These are phyloP conservation scores for Lactarius pseudohatsudake DNA, from an alignment of 768 basidiomycete species.

Conservation along the genomic window DNA sequence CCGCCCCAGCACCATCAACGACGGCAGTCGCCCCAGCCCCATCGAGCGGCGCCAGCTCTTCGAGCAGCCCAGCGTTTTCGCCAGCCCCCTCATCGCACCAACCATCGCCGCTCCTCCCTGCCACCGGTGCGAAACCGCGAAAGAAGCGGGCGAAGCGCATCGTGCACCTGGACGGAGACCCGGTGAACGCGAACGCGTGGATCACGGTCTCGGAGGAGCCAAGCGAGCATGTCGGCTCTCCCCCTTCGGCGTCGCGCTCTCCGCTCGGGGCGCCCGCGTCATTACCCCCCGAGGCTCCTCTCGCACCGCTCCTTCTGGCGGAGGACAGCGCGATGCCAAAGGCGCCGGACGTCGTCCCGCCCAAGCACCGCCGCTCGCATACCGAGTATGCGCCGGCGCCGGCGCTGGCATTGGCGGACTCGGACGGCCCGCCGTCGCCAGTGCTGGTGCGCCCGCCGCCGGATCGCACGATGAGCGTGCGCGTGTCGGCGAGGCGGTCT, in stretches of 20 bases:
- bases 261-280: constrained; percentile 15
- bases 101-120: constrained; percentile 45
- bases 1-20: neutral
- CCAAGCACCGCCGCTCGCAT: constrained; percentile 28
- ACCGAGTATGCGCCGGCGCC: constrained; percentile 19
- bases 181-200: constrained; percentile 39
- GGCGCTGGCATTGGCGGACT: constrained; percentile 8
- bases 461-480: constrained; percentile 25
- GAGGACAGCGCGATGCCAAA: constrained; percentile 15
- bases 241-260: neutral
- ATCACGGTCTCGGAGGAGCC: constrained; percentile 31
- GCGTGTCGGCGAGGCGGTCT: constrained; percentile 38
- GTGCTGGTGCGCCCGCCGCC: constrained; percentile 30
- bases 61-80: constrained; percentile 33
- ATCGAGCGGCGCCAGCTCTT: constrained; percentile 23
- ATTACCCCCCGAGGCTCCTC: constrained; percentile 10
- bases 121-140: constrained; percentile 47
- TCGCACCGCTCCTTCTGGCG: neutral
- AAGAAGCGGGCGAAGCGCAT: constrained; percentile 68
- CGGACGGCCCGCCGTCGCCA: constrained; percentile 14
- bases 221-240: neutral
- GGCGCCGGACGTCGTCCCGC: neutral
- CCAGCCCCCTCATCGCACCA: constrained; percentile 44
- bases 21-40: neutral
- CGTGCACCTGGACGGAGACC: constrained; percentile 68